Evolutionary conservation across 1,284 basidiomycete genomes (phyloP), one percentile per base, ranked within the genome.

Genomic region (Ceratobasidium sp.): DNA sequence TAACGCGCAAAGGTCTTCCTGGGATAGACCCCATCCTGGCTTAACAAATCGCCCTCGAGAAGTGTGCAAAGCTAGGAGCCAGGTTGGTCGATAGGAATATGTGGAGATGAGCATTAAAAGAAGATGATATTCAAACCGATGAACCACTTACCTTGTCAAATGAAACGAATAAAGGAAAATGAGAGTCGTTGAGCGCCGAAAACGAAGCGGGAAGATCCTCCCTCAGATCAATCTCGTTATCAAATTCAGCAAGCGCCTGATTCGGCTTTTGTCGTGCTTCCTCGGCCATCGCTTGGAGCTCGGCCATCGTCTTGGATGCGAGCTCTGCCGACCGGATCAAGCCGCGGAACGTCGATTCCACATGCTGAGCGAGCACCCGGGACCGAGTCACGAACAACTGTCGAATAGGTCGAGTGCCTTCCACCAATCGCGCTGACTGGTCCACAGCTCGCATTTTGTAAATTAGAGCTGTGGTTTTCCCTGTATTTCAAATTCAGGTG

Each of bases 141-240:
- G 8, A 57, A 9, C 3, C n/a, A 8, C 56, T 62, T 25, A 75
- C 71, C 71, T 51, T 44, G 59, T 75, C 61, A 25, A 62, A 62
- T 0, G 71, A 61, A 13, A 75, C 19, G 34, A 75, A 75, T 0
- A 75, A 44, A 0, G 71, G 71, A 44, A 65, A 75, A 65, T 75
- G 43, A 40, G 4, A 29, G 8, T 49, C 43, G 40, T 65, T 4
- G 2, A 75, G 71, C 61, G 19, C 1, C 13, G 56, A 62, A 13
- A 57, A 75, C 2, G 6, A 15, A 4, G 22, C 7, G 11, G 71
- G 71, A n/a, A 75, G 61, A n/a, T 54, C 49, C 4, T 75, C 49
- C 11, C 57, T 34, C 0, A 40, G 34, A 15, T 54, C 61, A 46
- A 65, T 17, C 19, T 75, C 61, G 13, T 37, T 37, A 17, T 54